A percentile compares a stretch with the other conserved stretches of the same genome.
Evolutionary conservation across 2,329 filamentous ascomycete species (phyloP).

Genomic region (Fusarium sororula): DNA sequence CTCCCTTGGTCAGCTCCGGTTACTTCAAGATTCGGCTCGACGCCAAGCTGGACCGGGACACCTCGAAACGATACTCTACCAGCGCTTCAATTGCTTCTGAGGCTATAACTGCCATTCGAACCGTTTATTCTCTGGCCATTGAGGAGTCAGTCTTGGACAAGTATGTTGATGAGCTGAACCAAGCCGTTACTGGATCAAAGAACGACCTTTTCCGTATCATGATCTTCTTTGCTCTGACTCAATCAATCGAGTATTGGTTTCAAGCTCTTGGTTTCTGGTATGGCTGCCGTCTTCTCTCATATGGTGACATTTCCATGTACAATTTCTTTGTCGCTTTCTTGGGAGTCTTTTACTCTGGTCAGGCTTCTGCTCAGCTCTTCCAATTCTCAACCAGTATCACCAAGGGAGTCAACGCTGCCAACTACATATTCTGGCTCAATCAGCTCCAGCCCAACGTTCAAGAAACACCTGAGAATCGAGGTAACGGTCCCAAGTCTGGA

Average conservation of each 20-base stretch:
- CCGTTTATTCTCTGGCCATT: constrained; percentile 54
- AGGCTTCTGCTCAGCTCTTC: constrained; percentile 54
- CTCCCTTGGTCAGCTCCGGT: constrained; percentile 49
- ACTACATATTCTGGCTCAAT: constrained; percentile 61
- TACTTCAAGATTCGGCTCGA: constrained; percentile 53
- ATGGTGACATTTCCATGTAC: constrained; percentile 62
- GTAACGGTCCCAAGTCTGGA: constrained; percentile 48
- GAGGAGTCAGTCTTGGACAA: constrained; percentile 47
- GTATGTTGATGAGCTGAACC: constrained; percentile 46
- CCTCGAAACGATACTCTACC: constrained; percentile 47
- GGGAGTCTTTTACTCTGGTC: constrained; percentile 57
- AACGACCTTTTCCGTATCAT: constrained; percentile 47
- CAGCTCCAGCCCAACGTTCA: constrained; percentile 52
- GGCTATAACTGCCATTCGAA: constrained; percentile 51
- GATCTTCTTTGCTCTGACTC: constrained; percentile 50
- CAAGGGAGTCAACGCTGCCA: constrained; percentile 58
- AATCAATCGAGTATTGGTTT: constrained; percentile 50
- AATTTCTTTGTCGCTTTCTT: constrained; percentile 61
- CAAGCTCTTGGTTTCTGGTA: constrained; percentile 55
- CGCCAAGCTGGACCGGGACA: constrained; percentile 49
- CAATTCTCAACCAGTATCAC: constrained; percentile 62
- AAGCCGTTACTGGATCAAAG: constrained; percentile 43
- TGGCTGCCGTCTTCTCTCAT: constrained; percentile 49
- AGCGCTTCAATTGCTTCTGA: constrained; percentile 57
- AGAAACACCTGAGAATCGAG: constrained; percentile 53